Percentiles rank a stretch among this genome's conserved stretches.
phyloP scores from a whole-genome alignment of 148 eudicot genomes.

The Arbutus unedo region DNA sequence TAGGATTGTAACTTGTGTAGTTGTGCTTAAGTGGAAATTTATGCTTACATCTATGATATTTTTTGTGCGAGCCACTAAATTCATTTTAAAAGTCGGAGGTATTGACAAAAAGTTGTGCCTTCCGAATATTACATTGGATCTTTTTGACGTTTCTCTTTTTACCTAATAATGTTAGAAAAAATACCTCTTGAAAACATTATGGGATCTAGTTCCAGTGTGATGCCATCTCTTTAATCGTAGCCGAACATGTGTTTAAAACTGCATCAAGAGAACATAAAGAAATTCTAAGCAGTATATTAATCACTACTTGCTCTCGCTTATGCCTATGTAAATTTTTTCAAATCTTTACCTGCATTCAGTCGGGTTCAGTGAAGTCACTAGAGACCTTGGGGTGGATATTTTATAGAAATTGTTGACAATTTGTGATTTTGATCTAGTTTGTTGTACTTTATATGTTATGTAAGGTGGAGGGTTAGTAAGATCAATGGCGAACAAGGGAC shows the following conservation, averaged over 20 bases:
- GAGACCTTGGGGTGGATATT: background rate
- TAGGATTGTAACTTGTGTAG: background rate
- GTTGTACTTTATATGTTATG: background rate
- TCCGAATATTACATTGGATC: background rate
- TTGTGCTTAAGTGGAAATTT: background rate
- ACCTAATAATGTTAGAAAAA: background rate
- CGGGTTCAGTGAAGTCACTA: background rate
- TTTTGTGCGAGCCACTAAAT: background rate
- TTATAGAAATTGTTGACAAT: background rate
- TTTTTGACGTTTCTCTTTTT: background rate
- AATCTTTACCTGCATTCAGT: background rate
- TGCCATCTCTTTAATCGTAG: slow-evolving; percentile 1
- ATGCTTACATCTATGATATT: background rate
- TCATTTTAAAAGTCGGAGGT: background rate
- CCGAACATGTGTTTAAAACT: background rate
- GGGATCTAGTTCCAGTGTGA: background rate
- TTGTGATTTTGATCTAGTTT: background rate
- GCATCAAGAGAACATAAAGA: background rate
- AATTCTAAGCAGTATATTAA: background rate
- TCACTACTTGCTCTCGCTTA: background rate
- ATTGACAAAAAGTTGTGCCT: background rate
- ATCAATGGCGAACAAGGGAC: slow-evolving; percentile 74
- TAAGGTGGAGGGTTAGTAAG: no score
- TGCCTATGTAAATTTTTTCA: background rate
- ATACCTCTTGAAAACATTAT: background rate